phyloP scores from a whole-genome alignment of 2,329 filamentous ascomycete genomes.

The Diaporthe humulicola region DNA sequence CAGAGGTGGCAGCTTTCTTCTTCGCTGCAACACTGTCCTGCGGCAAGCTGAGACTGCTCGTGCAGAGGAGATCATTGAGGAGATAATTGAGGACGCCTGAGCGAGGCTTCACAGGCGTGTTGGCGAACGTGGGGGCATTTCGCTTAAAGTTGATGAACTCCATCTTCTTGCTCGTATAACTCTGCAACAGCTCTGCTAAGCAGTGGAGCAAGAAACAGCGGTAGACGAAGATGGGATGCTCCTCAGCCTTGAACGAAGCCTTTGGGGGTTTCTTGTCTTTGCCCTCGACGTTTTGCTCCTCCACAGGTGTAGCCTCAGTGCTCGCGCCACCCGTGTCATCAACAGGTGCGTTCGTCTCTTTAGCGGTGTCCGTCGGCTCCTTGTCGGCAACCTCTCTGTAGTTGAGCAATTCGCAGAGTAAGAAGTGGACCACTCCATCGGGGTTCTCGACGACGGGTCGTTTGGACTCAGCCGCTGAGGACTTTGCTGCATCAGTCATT shows the following conservation, averaged over 20 bases:
- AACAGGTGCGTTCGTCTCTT: constrained; percentile 56
- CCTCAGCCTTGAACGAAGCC: constrained; percentile 86
- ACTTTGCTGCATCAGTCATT: constrained; percentile 75
- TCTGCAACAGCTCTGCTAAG: constrained; percentile 88
- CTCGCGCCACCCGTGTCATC: constrained; percentile 46
- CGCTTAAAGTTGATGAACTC: constrained; percentile 99
- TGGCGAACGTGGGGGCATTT: constrained; percentile 84
- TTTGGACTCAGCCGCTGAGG: constrained; percentile 74
- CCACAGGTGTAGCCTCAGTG: constrained; percentile 16
- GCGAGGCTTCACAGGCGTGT: constrained; percentile 93
- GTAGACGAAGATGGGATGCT: constrained; percentile 97
- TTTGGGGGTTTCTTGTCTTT: constrained; percentile 77
- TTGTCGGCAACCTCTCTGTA: constrained; percentile 95
- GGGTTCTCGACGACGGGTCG: constrained; percentile 90
- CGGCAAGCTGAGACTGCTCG: constrained; percentile 73
- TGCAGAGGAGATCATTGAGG: constrained; percentile 80
- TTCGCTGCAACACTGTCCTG: constrained; percentile 82
- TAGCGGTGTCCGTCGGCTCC: constrained; percentile 63
- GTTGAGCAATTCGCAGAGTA: constrained; percentile 90
- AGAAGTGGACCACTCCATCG: constrained; percentile 94
- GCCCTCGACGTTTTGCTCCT: constrained; percentile 50
- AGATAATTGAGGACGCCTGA: constrained; percentile 95
- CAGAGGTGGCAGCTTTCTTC: constrained; percentile 87
- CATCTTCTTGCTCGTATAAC: constrained; percentile 94
- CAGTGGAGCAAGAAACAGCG: constrained; percentile 95